phyloP scores from a whole-genome alignment of 2,329 filamentous ascomycete species.

The Phaeosphaeria sp. region DNA sequence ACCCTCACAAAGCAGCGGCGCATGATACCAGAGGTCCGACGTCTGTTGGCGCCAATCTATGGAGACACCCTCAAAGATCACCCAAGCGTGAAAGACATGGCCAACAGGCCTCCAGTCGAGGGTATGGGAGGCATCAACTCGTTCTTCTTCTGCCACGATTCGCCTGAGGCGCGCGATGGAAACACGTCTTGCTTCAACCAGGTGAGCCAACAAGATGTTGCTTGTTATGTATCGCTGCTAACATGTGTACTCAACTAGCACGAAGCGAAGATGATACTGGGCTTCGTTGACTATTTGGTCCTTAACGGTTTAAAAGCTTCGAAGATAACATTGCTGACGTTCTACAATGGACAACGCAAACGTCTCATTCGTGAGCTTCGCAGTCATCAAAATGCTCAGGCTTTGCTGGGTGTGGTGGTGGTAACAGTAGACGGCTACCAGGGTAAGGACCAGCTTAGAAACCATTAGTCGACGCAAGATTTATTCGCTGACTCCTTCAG shows the following conservation, averaged over 20 bases:
- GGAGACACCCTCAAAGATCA: slow-evolving; percentile 63
- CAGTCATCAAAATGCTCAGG: slow-evolving; percentile 50
- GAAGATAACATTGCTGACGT: slow-evolving; percentile 81
- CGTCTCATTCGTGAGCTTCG: slow-evolving; percentile 61
- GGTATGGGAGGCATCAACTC: slow-evolving; percentile 68
- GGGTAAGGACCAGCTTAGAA: slow-evolving; percentile 44
- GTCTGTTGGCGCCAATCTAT: slow-evolving; percentile 68
- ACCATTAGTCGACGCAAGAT: neutral
- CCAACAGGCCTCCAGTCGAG: slow-evolving; percentile 59
- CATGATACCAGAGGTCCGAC: slow-evolving; percentile 73
- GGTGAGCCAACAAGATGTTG: neutral
- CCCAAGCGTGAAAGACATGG: slow-evolving; percentile 55
- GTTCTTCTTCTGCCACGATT: slow-evolving; percentile 70
- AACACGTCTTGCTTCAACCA: slow-evolving; percentile 60
- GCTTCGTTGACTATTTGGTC: slow-evolving; percentile 74
- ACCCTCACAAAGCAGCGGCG: slow-evolving; percentile 73
- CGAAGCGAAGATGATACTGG: slow-evolving; percentile 79
- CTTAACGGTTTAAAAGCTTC: slow-evolving; percentile 66
- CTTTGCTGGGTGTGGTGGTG: slow-evolving; percentile 59
- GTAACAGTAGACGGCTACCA: slow-evolving; percentile 89
- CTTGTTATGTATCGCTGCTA: neutral
- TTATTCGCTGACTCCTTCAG: neutral
- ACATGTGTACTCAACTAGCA: slow-evolving; percentile 62
- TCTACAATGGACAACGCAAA: slow-evolving; percentile 85
- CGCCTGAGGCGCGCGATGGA: slow-evolving; percentile 68